Evolutionary conservation across 306 rosid genomes (phyloP).

Genomic region (Senna siamea): DNA sequence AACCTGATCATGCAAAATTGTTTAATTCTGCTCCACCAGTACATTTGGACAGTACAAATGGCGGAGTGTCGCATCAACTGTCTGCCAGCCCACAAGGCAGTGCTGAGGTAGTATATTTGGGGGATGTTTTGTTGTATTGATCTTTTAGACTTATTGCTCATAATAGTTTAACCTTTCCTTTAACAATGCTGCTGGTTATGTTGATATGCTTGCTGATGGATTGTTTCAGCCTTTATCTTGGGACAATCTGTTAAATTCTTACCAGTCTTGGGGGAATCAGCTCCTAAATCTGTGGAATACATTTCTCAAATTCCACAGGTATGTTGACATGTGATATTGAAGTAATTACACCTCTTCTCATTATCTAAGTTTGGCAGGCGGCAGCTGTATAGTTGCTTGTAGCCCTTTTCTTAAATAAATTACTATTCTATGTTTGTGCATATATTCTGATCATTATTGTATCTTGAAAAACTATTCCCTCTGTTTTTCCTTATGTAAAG

Average conservation of each 20-base stretch:
- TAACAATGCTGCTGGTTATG: conserved; percentile 40
- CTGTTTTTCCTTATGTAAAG: conserved; percentile 1
- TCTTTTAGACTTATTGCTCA: conserved; percentile 28
- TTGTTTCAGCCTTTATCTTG: conserved; percentile 46
- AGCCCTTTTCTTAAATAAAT: not conserved
- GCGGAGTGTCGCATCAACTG: conserved; percentile 39
- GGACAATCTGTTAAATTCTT: conserved; percentile 52
- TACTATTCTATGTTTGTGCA: not conserved
- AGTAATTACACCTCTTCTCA: conserved; percentile 33
- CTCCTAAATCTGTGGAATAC: conserved; percentile 70
- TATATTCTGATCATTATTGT: conserved; percentile 28
- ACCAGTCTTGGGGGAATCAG: conserved; percentile 70
- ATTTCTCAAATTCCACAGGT: conserved; percentile 87
- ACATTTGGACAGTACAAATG: conserved; percentile 40
- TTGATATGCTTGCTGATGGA: conserved; percentile 42
- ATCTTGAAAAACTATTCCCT: conserved; percentile 15
- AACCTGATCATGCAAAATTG: conserved; percentile 54
- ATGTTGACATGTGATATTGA: conserved; percentile 21
- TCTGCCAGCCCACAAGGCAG: conserved; percentile 54
- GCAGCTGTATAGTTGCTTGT: not conserved
- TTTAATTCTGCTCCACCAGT: conserved; percentile 45
- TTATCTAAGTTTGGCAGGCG: not conserved
- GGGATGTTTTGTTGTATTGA: conserved; percentile 29
- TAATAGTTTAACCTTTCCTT: conserved; percentile 29
- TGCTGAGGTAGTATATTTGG: conserved; percentile 59